Evolutionary conservation across 129 eudicot species (phyloP), one percentile per base, ranked within the genome.

Genomic region (Calendula officinalis): DNA sequence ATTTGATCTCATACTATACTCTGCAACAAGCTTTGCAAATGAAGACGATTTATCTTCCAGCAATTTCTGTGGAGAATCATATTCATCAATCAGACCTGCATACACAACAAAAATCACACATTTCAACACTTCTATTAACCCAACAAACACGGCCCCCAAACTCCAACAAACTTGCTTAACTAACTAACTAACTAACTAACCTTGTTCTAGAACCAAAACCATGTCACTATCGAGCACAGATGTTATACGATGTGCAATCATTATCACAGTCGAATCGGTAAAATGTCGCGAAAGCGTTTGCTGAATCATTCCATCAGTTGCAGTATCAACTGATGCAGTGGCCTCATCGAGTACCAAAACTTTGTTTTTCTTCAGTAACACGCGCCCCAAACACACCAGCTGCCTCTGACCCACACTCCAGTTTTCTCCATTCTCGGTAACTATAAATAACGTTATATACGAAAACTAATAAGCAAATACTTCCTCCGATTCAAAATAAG

Each of bases 271-370:
- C 4, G 84, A 88, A 64, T 81, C 89, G 0, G 74, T 35, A 54
- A 88, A 92, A 44, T 92, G 95, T 22, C 69, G 69, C 13, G 70
- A 60, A 0, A 85, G 87, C 0, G 99, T 85, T 60, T 79, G 89
- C 67, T 92, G 99, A 63, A 88, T 92, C 68, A 83, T 68, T 58
- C 80, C 86, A 69, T 92, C 99, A 17, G 99, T 92, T 33, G 92
- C 91, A 11, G 99, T 88, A 67, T 92, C 96, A 2, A 92, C 99
- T 12, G 96, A 92, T 43, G 96, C 96, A 15, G 94, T 89, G 7
- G 96, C 94, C 75, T 89, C 96, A 35, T 89, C 96, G 12, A 89
- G 90, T 12, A 89, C 87, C 34, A 89, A 81, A 33, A 89, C 77
- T 65, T 83, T 85, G 42, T 84, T 80, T 74, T 83, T 78, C 61